Evolutionary conservation across 2,329 filamentous ascomycete genomes (phyloP), one percentile per base, ranked within the genome.

Genomic region (Penicillium expansum): DNA sequence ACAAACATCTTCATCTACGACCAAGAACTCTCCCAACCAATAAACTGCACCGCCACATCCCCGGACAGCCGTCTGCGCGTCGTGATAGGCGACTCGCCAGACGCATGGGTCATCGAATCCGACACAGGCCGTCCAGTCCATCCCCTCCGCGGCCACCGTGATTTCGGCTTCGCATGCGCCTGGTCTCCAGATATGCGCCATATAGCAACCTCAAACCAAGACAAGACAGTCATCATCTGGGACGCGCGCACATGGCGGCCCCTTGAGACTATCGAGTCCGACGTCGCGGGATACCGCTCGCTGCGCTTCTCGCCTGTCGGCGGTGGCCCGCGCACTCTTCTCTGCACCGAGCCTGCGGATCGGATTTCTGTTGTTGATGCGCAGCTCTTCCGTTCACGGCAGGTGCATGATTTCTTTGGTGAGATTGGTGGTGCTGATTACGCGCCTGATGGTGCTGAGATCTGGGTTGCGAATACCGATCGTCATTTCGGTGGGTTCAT

Each of bases 181-280:
- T 79, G 77, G 77, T 77, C 76, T 3, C 75, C 75, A 0, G 77
- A 79, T 62, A 77, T 78, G 71, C 70, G 72, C n/a, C 76, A 78
- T 48, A 72, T 79, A 48, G 77, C 77, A 5, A 79, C 77, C 5
- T 75, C 75, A 56, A 78, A 78, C 57, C 77, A 79, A 56, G 77
- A 79, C 62, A 76, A 76, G 53, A 76, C 75, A 4, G 73, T 76
- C 35, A 77, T 78, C 33, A 77, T 79, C 62, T 79, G 76, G 76
- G 77, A 79, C 51, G 71, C 74, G 16, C 73, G 77, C 32, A 78
- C 70, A 49, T 77, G 76, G 73, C 67, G 68, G 14, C 56, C 69
- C 11, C 65, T 79, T 0, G 67, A 74, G 57, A 76, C 66, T 5
- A 73, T 79, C 55, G 71, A 76, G 22, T 76, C 76, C 3, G 76